A percentile compares a stretch with the other conserved stretches of the same genome.
These are phyloP conservation scores for Austroboletus eburneus DNA, from an alignment of 768 basidiomycete species.

Conservation along the genomic window DNA sequence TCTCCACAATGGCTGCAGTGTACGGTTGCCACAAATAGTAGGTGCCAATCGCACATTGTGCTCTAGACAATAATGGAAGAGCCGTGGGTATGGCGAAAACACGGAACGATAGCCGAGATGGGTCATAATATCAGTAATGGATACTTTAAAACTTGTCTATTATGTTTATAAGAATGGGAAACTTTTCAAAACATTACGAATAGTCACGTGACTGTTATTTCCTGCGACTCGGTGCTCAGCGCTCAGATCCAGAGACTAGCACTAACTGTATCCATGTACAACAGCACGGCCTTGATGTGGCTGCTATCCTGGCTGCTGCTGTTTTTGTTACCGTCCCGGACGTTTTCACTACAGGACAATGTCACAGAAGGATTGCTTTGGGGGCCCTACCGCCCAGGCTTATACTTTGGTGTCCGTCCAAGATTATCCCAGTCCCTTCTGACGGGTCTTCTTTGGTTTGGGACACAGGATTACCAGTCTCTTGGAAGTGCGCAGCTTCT, in stretches of 20 bases:
- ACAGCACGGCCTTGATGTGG: conserved; percentile 7
- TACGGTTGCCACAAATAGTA: too few species aligned
- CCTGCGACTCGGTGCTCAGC: too few species aligned
- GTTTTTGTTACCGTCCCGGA: conserved; percentile 14
- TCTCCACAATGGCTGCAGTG: too few species aligned
- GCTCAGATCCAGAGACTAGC: too few species aligned
- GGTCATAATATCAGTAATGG: too few species aligned
- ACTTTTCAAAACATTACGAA: too few species aligned
- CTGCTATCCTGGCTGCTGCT: conserved; percentile 28
- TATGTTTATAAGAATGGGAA: too few species aligned
- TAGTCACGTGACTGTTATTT: conserved; percentile 11
- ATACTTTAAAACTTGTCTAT: too few species aligned
- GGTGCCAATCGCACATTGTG: not conserved
- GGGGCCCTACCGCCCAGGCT: conserved; percentile 85
- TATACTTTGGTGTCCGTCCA: conserved; percentile 93
- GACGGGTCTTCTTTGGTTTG: conserved; percentile 94
- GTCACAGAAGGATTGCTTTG: conserved; percentile 45
- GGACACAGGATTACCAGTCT: conserved; percentile 79
- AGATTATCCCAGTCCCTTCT: conserved; percentile 83
- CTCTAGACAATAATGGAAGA: not conserved
- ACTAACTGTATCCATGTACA: not conserved
- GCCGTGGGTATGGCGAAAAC: too few species aligned
- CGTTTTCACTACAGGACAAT: conserved; percentile 27
- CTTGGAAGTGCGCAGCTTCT: conserved; percentile 47
- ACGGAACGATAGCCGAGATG: too few species aligned